Base-by-base conservation (phyloP, 495 filamentous ascomycete species). In the Articulospora tetracladia region DNA sequence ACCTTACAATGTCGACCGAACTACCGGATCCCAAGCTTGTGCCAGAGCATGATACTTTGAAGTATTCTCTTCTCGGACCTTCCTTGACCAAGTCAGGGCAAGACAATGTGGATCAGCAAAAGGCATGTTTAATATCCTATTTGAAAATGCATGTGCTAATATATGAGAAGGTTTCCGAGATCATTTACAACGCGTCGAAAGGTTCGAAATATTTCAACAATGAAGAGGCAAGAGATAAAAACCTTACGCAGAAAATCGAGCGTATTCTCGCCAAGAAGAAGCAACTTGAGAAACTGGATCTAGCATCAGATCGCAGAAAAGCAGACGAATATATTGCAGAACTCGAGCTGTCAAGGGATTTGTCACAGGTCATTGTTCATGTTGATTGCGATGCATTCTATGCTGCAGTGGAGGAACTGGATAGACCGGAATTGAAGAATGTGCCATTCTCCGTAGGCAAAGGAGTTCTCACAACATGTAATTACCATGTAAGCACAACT, bases 331-430 rank as follows among this genome's bases (percentile, higher is more conserved):
- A 89, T 65, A 84, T 97, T 56, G 81, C 84, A 1, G 83, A 93
- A 62, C 78, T 97, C 12, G 94, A 98, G 64, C 64, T 80, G 1
- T 79, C 80, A 17, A 83, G 94, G 8, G 93, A 98, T 68, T 76
- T 98, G n/a, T 77, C 78, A 2, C 94, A 97, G 69, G 75, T 82
- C 50, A 82, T 98, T 25, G 86, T 97, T 0, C 94, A 99, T 70
- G 79, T 99, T 28, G 94, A 99, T 72, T 99, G 94, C 71, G 94
- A 99, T 75, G 94, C 95, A 20, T 99, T 99, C 75, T 99, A 93
- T 68, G 94, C 94, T 0, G 90, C 93, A 0, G 95, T 98, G 8
- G 94, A 98, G 71, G 91, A 90, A 66, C 81, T 99, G 25, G 92
- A 97, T 69, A 80, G 89, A 6, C 95, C 94, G 0, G 93, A 97